Evolutionary conservation across 2,329 filamentous ascomycete genomes (phyloP).

Genomic region (Fusarium sp.): DNA sequence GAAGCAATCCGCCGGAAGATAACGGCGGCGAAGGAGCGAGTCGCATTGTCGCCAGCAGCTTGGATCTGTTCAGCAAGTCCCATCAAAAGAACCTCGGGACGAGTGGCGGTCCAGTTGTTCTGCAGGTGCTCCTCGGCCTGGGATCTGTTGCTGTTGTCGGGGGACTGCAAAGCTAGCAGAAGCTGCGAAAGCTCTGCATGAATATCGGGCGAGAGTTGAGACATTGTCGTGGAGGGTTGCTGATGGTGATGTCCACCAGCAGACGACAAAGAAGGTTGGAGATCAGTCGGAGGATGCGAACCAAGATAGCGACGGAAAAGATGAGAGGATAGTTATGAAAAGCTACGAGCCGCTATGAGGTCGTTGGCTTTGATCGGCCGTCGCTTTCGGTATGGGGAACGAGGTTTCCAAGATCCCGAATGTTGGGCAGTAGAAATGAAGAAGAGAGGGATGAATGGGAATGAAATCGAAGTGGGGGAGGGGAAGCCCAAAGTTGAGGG

Average conservation of each 20-base stretch:
- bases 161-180: slow-evolving; percentile 86
- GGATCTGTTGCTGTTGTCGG: slow-evolving; percentile 87
- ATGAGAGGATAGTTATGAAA: slow-evolving; percentile 14
- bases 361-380: slow-evolving; percentile 39
- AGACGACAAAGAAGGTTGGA: slow-evolving; percentile 40
- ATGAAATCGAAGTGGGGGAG: slow-evolving; percentile 48
- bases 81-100: slow-evolving; percentile 91
- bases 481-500: slow-evolving; percentile 43
- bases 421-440: slow-evolving; percentile 44
- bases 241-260: slow-evolving; percentile 51
- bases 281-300: slow-evolving; percentile 28
- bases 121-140: slow-evolving; percentile 92
- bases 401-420: slow-evolving; percentile 45
- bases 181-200: slow-evolving; percentile 88
- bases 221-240: slow-evolving; percentile 69
- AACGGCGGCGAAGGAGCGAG: slow-evolving; percentile 90
- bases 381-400: slow-evolving; percentile 36
- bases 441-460: slow-evolving; percentile 47
- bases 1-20: slow-evolving; percentile 94
- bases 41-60: slow-evolving; percentile 80
- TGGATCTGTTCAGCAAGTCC: slow-evolving; percentile 93
- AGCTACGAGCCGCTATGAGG: slow-evolving; percentile 40
- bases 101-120: slow-evolving; percentile 85
- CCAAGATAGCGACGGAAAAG: slow-evolving; percentile 10
- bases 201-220: slow-evolving; percentile 85